Conservation (phyloP, 306 rosid genomes). For the Arachis hypogaea region DNA sequence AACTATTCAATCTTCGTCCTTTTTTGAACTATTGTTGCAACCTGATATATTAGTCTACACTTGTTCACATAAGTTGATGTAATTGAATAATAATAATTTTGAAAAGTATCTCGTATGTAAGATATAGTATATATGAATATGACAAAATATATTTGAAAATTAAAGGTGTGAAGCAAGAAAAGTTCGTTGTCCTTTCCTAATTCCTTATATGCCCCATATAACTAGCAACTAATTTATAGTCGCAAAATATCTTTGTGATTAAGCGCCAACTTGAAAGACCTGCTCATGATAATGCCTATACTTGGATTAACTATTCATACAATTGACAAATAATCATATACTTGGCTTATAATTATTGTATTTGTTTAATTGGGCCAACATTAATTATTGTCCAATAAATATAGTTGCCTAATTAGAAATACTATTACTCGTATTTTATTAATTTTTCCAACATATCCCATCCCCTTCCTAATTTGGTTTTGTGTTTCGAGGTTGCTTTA, state of each 20-base stretch:
- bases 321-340: neutral
- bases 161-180: neutral
- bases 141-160: too few species aligned
- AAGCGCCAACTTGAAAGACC: neutral
- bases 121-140: too few species aligned
- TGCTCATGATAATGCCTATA: neutral
- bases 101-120: neutral
- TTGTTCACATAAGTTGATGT: too few species aligned
- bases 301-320: neutral
- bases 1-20: neutral
- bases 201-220: neutral
- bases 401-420: too few species aligned
- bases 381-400: too few species aligned
- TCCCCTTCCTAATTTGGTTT: too few species aligned
- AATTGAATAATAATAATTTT: neutral
- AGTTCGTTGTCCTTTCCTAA: neutral
- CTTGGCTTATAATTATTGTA: neutral
- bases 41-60: neutral
- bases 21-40: neutral
- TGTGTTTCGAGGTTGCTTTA: neutral
- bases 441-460: too few species aligned
- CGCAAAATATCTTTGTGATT: constrained; percentile 15
- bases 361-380: neutral
- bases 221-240: neutral
- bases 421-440: too few species aligned